These are phyloP conservation scores for Scorias spongiosa DNA, from an alignment of 2,329 filamentous ascomycete genomes.

Conservation along the genomic window DNA sequence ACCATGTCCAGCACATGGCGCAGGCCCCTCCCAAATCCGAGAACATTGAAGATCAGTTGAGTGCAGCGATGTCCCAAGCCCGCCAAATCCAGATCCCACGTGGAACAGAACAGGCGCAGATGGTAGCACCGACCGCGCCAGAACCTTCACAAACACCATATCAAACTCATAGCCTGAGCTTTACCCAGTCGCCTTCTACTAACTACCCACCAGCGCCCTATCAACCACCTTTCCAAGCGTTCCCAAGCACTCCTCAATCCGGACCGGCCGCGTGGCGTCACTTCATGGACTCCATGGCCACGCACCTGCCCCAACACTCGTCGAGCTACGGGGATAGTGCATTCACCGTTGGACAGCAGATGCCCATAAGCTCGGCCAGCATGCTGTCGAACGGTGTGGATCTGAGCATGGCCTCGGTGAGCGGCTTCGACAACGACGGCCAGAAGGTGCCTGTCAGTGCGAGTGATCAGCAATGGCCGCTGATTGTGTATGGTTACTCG, in stretches of 20 bases:
- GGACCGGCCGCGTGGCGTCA: conserved; percentile 18
- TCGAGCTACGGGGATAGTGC: not conserved
- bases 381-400: not conserved
- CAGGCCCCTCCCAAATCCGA: not conserved
- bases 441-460: not conserved
- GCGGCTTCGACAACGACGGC: not conserved
- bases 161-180: not conserved
- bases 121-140: not conserved
- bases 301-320: conserved; percentile 1
- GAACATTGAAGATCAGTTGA: not conserved
- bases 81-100: conserved; percentile 1
- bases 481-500: not conserved
- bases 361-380: not conserved
- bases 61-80: not conserved
- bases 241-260: conserved; percentile 1
- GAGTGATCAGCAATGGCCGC: not conserved
- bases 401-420: not conserved
- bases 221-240: not conserved
- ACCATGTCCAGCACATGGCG: not conserved
- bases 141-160: not conserved
- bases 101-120: not conserved
- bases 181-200: not conserved
- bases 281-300: conserved; percentile 15
- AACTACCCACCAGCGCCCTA: not conserved
- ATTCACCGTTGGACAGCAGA: not conserved